These are phyloP conservation scores for Magnaporthales sp. DNA, from an alignment of 2,329 filamentous ascomycete genomes.

Conservation along the genomic window DNA sequence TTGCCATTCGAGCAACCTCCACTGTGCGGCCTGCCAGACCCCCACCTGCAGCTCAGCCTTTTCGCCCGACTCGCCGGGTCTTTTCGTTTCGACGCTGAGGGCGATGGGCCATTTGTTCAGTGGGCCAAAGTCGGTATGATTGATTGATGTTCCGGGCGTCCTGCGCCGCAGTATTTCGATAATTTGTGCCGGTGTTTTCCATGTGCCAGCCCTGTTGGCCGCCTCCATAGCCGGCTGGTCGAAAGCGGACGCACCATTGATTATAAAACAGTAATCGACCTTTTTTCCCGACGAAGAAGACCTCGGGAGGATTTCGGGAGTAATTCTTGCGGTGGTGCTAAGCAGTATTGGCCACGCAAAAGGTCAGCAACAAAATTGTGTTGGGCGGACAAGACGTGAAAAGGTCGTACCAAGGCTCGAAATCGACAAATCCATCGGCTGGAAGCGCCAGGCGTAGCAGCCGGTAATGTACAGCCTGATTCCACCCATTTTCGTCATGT, in stretches of 20 bases:
- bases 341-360: background rate
- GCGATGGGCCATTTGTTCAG: conserved; percentile 4
- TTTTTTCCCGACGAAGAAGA: conserved; percentile 1
- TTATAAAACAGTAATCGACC: background rate
- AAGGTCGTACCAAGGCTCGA: background rate
- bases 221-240: background rate
- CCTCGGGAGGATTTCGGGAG: background rate
- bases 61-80: background rate
- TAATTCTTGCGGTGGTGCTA: background rate
- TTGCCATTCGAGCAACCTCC: conserved; percentile 5
- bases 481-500: conserved; percentile 2
- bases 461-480: background rate
- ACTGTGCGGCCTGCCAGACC: conserved; percentile 5
- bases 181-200: background rate
- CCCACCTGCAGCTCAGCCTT: conserved; percentile 3
- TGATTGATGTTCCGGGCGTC: background rate
- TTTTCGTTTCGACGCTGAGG: conserved; percentile 7
- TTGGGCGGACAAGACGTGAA: background rate
- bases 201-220: background rate
- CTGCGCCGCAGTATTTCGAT: background rate
- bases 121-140: conserved; percentile 4
- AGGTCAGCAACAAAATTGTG: background rate
- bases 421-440: background rate
- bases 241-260: background rate
- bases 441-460: background rate